Evolutionary conservation across 345 rosid species (phyloP).

Genomic region (Erysimum cheiranthoides): DNA sequence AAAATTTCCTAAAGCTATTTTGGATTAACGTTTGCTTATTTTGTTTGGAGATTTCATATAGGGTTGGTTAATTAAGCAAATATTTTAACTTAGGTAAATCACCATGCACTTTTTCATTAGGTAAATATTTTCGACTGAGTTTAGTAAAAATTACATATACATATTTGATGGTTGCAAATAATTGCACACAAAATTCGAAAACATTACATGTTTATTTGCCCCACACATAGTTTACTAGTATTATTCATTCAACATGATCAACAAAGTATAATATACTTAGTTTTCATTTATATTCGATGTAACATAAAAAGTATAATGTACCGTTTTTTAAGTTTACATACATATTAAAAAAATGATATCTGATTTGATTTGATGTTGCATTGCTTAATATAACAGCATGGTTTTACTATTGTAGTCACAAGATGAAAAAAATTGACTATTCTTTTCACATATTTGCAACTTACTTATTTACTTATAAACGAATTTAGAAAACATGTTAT

Average conservation of each 20-base stretch:
- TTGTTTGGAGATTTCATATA: too few species aligned
- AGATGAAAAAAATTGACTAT: neutral
- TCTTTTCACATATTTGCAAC: neutral
- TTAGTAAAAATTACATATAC: neutral
- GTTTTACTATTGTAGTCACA: neutral
- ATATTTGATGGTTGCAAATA: neutral
- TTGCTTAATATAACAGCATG: neutral
- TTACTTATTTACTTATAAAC: neutral
- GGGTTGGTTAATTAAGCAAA: too few species aligned
- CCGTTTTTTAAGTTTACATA: neutral
- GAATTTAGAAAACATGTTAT: neutral
- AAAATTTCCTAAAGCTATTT: too few species aligned
- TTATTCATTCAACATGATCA: neutral
- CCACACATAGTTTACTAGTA: too few species aligned
- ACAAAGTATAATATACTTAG: neutral
- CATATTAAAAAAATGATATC: neutral
- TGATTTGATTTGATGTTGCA: neutral
- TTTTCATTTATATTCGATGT: too few species aligned
- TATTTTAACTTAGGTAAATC: too few species aligned
- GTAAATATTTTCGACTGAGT: neutral
- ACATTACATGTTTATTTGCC: neutral
- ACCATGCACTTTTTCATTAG: neutral
- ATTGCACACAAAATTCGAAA: neutral
- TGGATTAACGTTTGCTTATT: too few species aligned
- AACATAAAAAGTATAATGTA: too few species aligned